Conservation (phyloP, 2,329 filamentous ascomycete genomes). For the Pseudopyrenochaeta lycopersici region DNA sequence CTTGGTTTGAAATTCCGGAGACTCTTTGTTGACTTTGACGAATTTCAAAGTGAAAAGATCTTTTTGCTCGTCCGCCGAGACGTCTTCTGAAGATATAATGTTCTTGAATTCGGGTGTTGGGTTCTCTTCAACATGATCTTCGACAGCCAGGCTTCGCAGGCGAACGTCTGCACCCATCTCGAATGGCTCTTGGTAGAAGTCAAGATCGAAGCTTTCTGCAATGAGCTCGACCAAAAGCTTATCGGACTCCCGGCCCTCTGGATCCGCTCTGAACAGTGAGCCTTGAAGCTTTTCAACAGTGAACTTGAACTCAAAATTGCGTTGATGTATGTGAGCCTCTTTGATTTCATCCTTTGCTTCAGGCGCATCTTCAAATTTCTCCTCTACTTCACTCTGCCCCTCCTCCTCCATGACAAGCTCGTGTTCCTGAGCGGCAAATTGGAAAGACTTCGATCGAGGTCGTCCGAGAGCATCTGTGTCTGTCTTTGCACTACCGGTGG, state of each 20-base stretch:
- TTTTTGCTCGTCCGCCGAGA: conserved; percentile 72
- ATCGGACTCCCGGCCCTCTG: conserved; percentile 78
- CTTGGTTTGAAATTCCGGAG: conserved; percentile 89
- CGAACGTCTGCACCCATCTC: conserved; percentile 95
- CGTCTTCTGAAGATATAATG: conserved; percentile 91
- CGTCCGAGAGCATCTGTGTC: conserved; percentile 54
- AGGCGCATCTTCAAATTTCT: conserved; percentile 72
- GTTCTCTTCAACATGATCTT: conserved; percentile 92
- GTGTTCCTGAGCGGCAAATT: conserved; percentile 74
- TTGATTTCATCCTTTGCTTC: conserved; percentile 61
- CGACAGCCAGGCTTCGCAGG: conserved; percentile 84
- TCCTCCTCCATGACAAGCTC: conserved; percentile 84
- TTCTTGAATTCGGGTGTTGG: conserved; percentile 92
- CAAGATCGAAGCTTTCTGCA: conserved; percentile 85
- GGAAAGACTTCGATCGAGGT: conserved; percentile 75
- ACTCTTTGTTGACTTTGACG: conserved; percentile 85
- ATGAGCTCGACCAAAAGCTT: conserved; percentile 88
- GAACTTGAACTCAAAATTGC: conserved; percentile 96
- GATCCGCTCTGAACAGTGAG: conserved; percentile 87
- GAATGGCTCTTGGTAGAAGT: conserved; percentile 86
- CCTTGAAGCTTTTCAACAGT: conserved; percentile 93
- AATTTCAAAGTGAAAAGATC: conserved; percentile 90
- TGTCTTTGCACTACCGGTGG: conserved; percentile 36
- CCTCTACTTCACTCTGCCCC: conserved; percentile 67
- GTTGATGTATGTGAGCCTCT: conserved; percentile 76